Percentiles rank a stretch among this genome's conserved stretches.
Conservation (phyloP, 176 grass and related monocot species). For the Carex littledalei region DNA sequence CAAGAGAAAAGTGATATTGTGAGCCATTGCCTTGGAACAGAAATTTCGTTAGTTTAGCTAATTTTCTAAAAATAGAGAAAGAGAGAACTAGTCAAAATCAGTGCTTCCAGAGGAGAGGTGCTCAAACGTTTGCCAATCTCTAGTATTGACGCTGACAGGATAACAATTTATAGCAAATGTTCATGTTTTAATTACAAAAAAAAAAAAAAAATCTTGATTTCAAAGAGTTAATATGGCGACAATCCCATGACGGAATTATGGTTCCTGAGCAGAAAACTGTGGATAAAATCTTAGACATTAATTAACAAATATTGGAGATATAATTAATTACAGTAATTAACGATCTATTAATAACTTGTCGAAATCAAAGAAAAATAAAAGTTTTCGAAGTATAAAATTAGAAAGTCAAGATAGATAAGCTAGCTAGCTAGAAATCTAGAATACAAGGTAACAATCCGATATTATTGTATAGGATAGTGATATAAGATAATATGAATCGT, state of each 20-base stretch:
- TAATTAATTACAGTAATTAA: background rate
- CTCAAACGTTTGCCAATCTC: background rate
- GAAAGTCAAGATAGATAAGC: too few relatives aligned
- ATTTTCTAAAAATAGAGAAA: slow-evolving; percentile 13
- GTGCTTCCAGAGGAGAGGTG: background rate
- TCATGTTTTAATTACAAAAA: slow-evolving; percentile 7
- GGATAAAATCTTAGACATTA: background rate
- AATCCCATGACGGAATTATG: background rate
- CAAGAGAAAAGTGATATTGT: background rate
- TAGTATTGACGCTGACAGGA: background rate
- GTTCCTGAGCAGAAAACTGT: background rate
- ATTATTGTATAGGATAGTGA: too few relatives aligned
- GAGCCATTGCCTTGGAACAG: slow-evolving; percentile 1
- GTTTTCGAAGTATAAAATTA: too few relatives aligned
- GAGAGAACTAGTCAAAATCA: background rate
- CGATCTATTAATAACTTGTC: too few relatives aligned
- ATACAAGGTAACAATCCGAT: too few relatives aligned
- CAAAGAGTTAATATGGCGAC: background rate
- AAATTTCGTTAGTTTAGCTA: background rate
- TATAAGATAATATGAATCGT: too few relatives aligned
- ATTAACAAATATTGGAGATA: background rate
- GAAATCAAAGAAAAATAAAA: too few relatives aligned
- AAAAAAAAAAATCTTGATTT: background rate
- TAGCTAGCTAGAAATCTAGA: too few relatives aligned
- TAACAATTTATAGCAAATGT: background rate